phyloP scores from a whole-genome alignment of 805 yeast species.

The Pichia gijzeniarum region DNA sequence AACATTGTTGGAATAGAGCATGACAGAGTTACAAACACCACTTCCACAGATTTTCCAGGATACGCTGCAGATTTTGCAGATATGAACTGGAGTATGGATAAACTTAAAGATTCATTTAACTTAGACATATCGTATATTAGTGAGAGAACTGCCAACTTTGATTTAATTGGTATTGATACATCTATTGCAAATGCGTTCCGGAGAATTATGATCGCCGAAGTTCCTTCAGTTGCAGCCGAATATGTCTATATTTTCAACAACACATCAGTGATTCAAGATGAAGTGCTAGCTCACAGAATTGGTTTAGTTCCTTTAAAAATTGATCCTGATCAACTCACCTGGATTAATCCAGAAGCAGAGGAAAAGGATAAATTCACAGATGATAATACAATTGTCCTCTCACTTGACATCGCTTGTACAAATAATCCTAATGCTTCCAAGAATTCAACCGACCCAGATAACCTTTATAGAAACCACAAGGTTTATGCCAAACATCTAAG shows the following conservation, averaged over 20 bases:
- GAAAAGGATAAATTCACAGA: slow-evolving; percentile 74
- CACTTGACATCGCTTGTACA: slow-evolving; percentile 77
- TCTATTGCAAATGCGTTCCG: slow-evolving; percentile 95
- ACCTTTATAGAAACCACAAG: slow-evolving; percentile 73
- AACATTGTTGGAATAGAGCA: slow-evolving; percentile 81
- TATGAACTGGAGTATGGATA: slow-evolving; percentile 76
- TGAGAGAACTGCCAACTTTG: slow-evolving; percentile 77
- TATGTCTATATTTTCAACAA: slow-evolving; percentile 85
- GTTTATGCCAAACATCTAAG: slow-evolving; percentile 86
- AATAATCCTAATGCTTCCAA: slow-evolving; percentile 78
- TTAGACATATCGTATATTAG: slow-evolving; percentile 60
- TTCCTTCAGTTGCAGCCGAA: slow-evolving; percentile 94
- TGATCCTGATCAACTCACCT: slow-evolving; percentile 81
- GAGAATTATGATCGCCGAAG: slow-evolving; percentile 94
- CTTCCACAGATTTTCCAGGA: slow-evolving; percentile 91
- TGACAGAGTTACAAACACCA: slow-evolving; percentile 85
- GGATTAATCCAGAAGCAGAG: slow-evolving; percentile 66
- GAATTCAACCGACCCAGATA: slow-evolving; percentile 73
- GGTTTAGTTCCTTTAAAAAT: slow-evolving; percentile 88
- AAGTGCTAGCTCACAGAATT: slow-evolving; percentile 90
- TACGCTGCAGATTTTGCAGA: slow-evolving; percentile 50
- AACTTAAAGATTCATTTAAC: slow-evolving; percentile 61
- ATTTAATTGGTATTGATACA: slow-evolving; percentile 79
- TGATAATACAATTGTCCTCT: slow-evolving; percentile 81
- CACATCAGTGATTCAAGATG: slow-evolving; percentile 96